Base-by-base conservation (phyloP, 306 rosid species). In the Begonia fuchsioides region DNA sequence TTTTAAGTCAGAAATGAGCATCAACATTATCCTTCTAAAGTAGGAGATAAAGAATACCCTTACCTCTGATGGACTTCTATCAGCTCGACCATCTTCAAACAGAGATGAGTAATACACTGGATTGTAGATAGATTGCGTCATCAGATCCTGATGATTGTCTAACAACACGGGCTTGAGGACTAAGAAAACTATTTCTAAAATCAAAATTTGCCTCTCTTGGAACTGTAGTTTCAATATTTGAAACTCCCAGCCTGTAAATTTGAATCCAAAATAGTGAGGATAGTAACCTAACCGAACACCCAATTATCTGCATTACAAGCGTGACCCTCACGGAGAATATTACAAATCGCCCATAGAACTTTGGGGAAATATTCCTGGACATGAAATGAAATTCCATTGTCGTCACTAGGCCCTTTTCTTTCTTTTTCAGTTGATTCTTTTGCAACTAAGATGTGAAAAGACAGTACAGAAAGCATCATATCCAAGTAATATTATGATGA, bases 211-310 rank as follows among this genome's bases (percentile, higher is more conserved):
- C 73, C 54, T 66, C 74, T 59, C 80, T 72, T 43, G 83, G 64
- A 65, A 57, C 53, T 51, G 72, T 19, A 53, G 78, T 45, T 52
- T 84, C 86, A 46, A 70, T 54, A 53, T 63, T 56, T 48, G 96
- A 71, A 56, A 80, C 84, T 13, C 97, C 97, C 78, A 81, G 51
- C 73, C 97, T 78, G 73, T 88, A 88, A 56, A 88, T 88, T 77
- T 84, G 97, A 70, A 88, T 81, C 97, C 97, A 88, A 44, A 88
- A 66, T 39, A 88, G 60, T 2, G 95, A 71, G 60, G 97, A 88
- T 5, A 65, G 76, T 43, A 88, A 58, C 76, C 97, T 72, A 59
- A 84, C 83, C 14, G 63, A 51, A 61, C 76, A 81, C 16, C 97
- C 93, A 64, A 51, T 55, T 47, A 76, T 70, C 72, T 88, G 82